Conservation (phyloP, 257 asterid species). For the Petrea volubilis region DNA sequence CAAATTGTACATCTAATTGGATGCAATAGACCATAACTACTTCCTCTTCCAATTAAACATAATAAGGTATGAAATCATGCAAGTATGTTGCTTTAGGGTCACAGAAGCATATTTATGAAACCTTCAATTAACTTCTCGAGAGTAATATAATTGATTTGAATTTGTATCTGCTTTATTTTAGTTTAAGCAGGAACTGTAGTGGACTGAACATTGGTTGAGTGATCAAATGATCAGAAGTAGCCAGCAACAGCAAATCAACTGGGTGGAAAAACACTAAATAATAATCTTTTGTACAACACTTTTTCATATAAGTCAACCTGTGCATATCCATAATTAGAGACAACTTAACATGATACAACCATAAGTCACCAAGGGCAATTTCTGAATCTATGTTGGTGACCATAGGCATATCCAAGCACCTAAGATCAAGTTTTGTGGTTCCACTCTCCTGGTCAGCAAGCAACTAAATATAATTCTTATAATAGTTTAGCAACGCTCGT, state of each 20-base stretch:
- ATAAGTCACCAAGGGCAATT: not conserved
- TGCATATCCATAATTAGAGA: not conserved
- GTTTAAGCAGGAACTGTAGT: constrained; percentile 3
- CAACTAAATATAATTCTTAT: not conserved
- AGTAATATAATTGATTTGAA: not conserved
- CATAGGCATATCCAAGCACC: not conserved
- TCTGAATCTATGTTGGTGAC: constrained; percentile 3
- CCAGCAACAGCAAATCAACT: not conserved
- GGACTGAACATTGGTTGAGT: not conserved
- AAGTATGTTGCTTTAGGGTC: not conserved
- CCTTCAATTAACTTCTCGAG: not conserved
- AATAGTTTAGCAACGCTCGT: not conserved
- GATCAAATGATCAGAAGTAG: not conserved
- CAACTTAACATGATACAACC: not conserved
- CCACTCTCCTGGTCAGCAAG: not conserved
- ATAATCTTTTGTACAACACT: not conserved
- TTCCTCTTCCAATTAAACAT: constrained; percentile 3
- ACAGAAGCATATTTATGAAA: not conserved
- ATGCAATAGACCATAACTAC: constrained; percentile 2
- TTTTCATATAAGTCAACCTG: not conserved
- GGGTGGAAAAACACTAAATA: not conserved
- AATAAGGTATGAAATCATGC: constrained; percentile 1
- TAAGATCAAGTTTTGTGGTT: not conserved
- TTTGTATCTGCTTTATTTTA: constrained; percentile 1
- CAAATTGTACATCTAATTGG: not conserved